Conservation (phyloP, 768 basidiomycete genomes). For the Leucocoprinus birnbaumii region DNA sequence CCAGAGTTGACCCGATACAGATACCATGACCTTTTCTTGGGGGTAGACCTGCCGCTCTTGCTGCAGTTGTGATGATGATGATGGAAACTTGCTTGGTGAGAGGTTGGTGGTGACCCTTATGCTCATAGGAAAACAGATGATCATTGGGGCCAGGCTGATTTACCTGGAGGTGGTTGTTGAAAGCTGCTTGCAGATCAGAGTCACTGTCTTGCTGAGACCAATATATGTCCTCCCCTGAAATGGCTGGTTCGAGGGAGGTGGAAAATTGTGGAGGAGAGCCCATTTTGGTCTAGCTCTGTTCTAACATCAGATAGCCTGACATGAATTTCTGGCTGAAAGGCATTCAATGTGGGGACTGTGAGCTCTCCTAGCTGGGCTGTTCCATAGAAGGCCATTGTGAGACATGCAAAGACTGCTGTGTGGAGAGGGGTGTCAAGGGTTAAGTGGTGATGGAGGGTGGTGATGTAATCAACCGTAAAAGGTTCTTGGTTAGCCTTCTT, state of each 20-base stretch:
- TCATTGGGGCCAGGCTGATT: conserved; percentile 18
- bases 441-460: no score
- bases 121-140: conserved; percentile 14
- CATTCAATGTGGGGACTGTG: no score
- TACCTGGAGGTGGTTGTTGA: conserved; percentile 20
- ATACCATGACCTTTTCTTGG: conserved; percentile 24
- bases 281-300: conserved; percentile 1
- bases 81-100: conserved; percentile 26
- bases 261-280: conserved; percentile 2
- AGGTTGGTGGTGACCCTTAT: conserved; percentile 2
- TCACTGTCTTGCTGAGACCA: conserved; percentile 16
- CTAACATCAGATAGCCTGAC: conserved; percentile 7
- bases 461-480: no score
- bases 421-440: no score
- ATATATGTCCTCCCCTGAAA: conserved; percentile 1
- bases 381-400: no score
- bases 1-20: conserved; percentile 25
- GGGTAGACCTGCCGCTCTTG: conserved; percentile 5
- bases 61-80: conserved; percentile 13
- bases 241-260: conserved; percentile 3
- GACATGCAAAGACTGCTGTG: no score
- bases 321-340: no score
- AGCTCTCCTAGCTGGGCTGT: no score
- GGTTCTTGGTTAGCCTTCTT: no score
- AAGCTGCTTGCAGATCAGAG: conserved; percentile 16